These are phyloP conservation scores for Euphorbia peplus DNA, from an alignment of 345 rosid species.

Conservation along the genomic window DNA sequence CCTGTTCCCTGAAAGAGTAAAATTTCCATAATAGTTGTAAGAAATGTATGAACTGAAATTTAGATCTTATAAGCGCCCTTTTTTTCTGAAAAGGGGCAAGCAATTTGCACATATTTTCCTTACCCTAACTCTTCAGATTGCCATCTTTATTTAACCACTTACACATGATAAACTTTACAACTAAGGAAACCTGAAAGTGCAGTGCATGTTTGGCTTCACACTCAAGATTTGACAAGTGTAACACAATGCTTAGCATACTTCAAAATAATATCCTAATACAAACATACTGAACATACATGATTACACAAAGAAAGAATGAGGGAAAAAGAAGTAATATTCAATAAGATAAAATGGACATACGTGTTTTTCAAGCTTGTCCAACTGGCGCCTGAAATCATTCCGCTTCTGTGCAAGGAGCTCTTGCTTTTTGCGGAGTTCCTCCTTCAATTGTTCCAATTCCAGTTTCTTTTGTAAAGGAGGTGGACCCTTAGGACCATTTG, in stretches of 20 bases:
- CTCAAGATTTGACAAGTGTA: neutral
- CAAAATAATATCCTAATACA: neutral
- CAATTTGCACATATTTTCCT: neutral
- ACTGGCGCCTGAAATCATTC: slow-evolving; percentile 62
- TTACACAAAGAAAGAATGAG: neutral
- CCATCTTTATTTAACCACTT: neutral
- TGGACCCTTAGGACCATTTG: slow-evolving; percentile 53
- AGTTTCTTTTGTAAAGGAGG: slow-evolving; percentile 68
- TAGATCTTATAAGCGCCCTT: neutral
- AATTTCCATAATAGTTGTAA: slow-evolving; percentile 14
- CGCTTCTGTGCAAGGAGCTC: slow-evolving; percentile 88
- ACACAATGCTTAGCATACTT: neutral
- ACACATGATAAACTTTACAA: neutral
- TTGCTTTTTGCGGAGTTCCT: slow-evolving; percentile 83
- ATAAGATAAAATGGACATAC: slow-evolving; percentile 22
- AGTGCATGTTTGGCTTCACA: neutral
- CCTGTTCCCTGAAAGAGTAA: slow-evolving; percentile 59
- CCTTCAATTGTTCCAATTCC: slow-evolving; percentile 80
- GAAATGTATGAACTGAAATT: slow-evolving; percentile 5
- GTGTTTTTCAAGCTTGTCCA: slow-evolving; percentile 72
- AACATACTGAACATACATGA: neutral
- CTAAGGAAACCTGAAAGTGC: neutral
- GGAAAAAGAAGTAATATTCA: neutral
- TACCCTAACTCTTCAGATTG: neutral
- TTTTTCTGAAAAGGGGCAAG: neutral